phyloP scores from a whole-genome alignment of 2,329 filamentous ascomycete species.

The Anthostomella pinea region DNA sequence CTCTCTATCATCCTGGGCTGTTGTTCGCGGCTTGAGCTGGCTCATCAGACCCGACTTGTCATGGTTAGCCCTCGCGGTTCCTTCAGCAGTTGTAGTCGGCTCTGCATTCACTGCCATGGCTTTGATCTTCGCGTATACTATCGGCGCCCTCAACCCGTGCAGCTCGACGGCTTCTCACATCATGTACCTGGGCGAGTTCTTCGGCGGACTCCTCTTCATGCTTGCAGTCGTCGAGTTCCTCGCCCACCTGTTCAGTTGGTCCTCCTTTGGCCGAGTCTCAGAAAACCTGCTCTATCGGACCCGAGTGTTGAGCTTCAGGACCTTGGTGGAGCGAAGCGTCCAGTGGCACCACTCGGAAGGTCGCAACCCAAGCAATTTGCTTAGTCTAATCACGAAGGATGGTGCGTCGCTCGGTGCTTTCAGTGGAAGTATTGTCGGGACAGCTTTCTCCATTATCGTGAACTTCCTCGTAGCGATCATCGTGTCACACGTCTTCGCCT shows the following conservation, averaged over 20 bases:
- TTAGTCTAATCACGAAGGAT: conserved; percentile 69
- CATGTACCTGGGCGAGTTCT: conserved; percentile 33
- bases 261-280: conserved; percentile 52
- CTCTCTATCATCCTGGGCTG: no score
- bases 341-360: conserved; percentile 68
- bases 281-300: conserved; percentile 65
- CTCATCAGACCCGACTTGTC: no score
- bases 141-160: conserved; percentile 50
- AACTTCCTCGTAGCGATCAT: conserved; percentile 68
- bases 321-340: conserved; percentile 63
- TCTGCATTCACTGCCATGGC: conserved; percentile 52
- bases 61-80: conserved; percentile 40
- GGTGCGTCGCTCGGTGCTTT: conserved; percentile 65
- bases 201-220: conserved; percentile 44
- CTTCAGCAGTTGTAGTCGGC: conserved; percentile 53
- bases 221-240: conserved; percentile 55
- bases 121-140: conserved; percentile 52
- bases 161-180: conserved; percentile 39
- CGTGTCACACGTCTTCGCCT: conserved; percentile 67
- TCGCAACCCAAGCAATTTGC: conserved; percentile 58
- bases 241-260: conserved; percentile 58
- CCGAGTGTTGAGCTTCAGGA: conserved; percentile 61
- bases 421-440: conserved; percentile 68
- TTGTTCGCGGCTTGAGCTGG: no score
- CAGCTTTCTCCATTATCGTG: conserved; percentile 63